Evolutionary conservation across 2,329 filamentous ascomycete species (phyloP), one percentile per base, ranked within the genome.

Genomic region (Fusarium floridanum): DNA sequence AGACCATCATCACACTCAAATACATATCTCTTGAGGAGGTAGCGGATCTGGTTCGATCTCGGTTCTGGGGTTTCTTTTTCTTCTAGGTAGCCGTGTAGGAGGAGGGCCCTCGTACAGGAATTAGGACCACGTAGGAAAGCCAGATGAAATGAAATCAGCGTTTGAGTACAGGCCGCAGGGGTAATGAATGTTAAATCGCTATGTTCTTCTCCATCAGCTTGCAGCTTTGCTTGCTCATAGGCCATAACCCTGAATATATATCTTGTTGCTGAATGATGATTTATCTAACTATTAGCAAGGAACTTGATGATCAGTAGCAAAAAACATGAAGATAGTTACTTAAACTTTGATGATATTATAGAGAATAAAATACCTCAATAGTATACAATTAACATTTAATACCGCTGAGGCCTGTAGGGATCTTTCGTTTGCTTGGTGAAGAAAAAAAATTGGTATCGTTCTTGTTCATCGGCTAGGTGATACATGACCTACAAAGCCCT

Each of bases 101-200:
- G 71, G 68, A 61, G 72, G 60, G 57, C 62, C 67, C 70, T 65
- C 55, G 70, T 69, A 74, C 67, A 76, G 72, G 65, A 70, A 61
- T 66, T 68, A 64, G 70, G 36, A 61, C 64, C 53, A 62, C 67
- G 65, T 76, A 73, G 68, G 74, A 78, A 73, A 74, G 66, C 66
- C 76, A 77, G 73, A 78, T 78, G 72, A 78, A 73, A 71, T 64
- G 59, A 69, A 53, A 74, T 67, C 64, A 68, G 48, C 61, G 71
- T 71, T 75, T 69, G 61, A 76, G 63, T 32, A 10, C 29, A 32
- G 29, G 29, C 29, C 29, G 29, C 29, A 32, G 29, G 9, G 29
- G 9, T 32, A 32, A 32, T 32, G 5, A 32, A 32, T 4, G 29
- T 32, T 0, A 32, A 32, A 32, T 32, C 29, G 29, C 29, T 32